phyloP scores from a whole-genome alignment of 805 yeast species.

The Scheffersomyces amazonensis region DNA sequence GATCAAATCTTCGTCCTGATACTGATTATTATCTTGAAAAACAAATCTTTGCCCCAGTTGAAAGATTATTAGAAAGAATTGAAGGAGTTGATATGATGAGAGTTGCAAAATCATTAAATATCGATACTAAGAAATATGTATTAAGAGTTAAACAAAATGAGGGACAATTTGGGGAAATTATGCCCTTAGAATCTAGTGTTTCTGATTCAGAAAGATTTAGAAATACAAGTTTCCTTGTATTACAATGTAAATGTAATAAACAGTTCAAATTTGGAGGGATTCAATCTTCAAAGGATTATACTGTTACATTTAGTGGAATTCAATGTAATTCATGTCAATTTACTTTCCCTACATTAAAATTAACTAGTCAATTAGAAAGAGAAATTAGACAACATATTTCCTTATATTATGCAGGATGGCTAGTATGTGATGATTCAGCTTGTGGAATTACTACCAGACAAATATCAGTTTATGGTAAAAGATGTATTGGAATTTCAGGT shows the following conservation, averaged over 20 bases:
- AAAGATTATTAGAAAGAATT: constrained; percentile 77
- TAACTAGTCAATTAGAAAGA: constrained; percentile 74
- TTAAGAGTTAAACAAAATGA: constrained; percentile 40
- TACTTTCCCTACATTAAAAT: constrained; percentile 47
- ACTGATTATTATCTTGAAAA: constrained; percentile 76
- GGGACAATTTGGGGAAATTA: constrained; percentile 40
- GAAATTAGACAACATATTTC: constrained; percentile 68
- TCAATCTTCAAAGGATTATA: constrained; percentile 57
- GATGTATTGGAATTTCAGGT: constrained; percentile 71
- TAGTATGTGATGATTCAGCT: constrained; percentile 78
- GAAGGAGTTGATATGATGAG: constrained; percentile 83
- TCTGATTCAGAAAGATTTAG: constrained; percentile 81
- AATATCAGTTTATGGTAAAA: constrained; percentile 82
- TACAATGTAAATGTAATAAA: constrained; percentile 63
- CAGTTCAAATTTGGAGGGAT: constrained; percentile 74
- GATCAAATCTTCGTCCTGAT: constrained; percentile 62
- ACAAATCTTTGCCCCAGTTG: constrained; percentile 88
- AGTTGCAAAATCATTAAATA: constrained; percentile 72
- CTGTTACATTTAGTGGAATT: constrained; percentile 66
- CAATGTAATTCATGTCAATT: constrained; percentile 62
- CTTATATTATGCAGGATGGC: constrained; percentile 81
- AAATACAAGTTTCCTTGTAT: constrained; percentile 50
- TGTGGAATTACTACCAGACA: constrained; percentile 82
- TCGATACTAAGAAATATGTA: constrained; percentile 66
- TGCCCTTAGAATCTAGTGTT: constrained; percentile 78